These are phyloP conservation scores for Firmiana major DNA, from an alignment of 345 rosid genomes.

Conservation along the genomic window DNA sequence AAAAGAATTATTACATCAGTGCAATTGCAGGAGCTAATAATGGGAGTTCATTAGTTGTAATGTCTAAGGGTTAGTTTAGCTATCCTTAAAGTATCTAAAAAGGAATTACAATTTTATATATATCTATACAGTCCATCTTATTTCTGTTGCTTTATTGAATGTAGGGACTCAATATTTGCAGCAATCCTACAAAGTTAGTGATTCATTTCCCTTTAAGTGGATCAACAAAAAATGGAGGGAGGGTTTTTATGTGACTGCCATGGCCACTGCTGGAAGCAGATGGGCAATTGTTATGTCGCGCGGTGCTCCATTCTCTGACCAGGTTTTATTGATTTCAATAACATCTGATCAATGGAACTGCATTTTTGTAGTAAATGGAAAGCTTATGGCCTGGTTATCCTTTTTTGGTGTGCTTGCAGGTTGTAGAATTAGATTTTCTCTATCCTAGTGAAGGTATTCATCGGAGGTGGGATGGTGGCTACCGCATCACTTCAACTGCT, in stretches of 20 bases:
- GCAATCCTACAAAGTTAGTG: slow-evolving; percentile 95
- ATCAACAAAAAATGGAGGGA: slow-evolving; percentile 96
- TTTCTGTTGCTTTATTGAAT: slow-evolving; percentile 13
- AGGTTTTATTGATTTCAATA: slow-evolving; percentile 41
- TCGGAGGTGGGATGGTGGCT: slow-evolving; percentile 88
- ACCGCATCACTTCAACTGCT: slow-evolving; percentile 86
- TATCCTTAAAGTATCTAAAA: neutral
- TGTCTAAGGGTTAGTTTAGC: slow-evolving; percentile 79
- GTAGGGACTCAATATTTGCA: slow-evolving; percentile 87
- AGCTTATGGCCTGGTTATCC: neutral
- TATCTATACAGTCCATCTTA: neutral
- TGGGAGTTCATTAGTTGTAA: slow-evolving; percentile 88
- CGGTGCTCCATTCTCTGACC: slow-evolving; percentile 83
- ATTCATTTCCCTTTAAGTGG: slow-evolving; percentile 96
- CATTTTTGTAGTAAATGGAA: neutral
- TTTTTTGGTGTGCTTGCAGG: slow-evolving; percentile 37
- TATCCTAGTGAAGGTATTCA: slow-evolving; percentile 99
- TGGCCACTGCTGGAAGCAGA: slow-evolving; percentile 94
- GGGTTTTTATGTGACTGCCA: slow-evolving; percentile 86
- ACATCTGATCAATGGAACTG: slow-evolving; percentile 5
- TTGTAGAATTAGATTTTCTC: slow-evolving; percentile 90
- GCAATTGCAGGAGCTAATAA: slow-evolving; percentile 87
- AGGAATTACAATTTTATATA: neutral
- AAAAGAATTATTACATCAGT: slow-evolving; percentile 84
- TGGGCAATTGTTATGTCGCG: slow-evolving; percentile 99